Evolutionary conservation across 371 early-diverging fungal species (phyloP).

Genomic region (Mortierella sp.): DNA sequence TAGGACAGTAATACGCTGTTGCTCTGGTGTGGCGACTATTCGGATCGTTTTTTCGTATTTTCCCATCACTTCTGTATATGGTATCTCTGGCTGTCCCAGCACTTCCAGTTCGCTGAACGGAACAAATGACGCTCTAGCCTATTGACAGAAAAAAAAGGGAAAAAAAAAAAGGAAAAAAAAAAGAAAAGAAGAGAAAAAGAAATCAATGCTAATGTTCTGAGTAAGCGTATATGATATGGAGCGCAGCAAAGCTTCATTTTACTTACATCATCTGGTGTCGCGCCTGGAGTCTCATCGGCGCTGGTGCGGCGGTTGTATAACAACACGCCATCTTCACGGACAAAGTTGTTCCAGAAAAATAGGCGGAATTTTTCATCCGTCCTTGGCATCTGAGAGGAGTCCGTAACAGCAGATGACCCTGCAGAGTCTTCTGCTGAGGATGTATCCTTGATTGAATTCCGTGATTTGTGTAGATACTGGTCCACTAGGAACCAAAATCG

Average conservation of each 20-base stretch:
- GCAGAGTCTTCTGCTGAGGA: not conserved
- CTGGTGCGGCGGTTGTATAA: conserved; percentile 8
- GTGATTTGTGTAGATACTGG: conserved; percentile 12
- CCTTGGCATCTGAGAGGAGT: not conserved
- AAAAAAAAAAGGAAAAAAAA: not conserved
- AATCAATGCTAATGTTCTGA: too few species aligned
- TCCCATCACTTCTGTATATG: conserved; percentile 16
- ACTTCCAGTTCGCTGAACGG: conserved; percentile 16
- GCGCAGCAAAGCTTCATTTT: not conserved
- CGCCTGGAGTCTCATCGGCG: not conserved
- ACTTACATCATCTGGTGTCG: conserved; percentile 8
- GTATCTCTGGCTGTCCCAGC: conserved; percentile 4
- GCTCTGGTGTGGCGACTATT: conserved; percentile 34
- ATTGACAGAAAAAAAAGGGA: not conserved
- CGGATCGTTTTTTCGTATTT: conserved; percentile 22
- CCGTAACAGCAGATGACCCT: not conserved
- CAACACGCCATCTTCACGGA: conserved; percentile 32
- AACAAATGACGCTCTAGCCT: conserved; percentile 34
- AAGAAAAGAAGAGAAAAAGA: not conserved
- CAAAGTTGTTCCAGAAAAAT: conserved; percentile 50
- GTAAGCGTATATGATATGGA: not conserved
- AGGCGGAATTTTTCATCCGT: conserved; percentile 40
- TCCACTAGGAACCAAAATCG: conserved; percentile 52
- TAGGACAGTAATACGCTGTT: conserved; percentile 25
- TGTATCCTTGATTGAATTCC: not conserved